Evolutionary conservation across 2,329 filamentous ascomycete genomes (phyloP).

Genomic region (Cladobotryum protrusum): DNA sequence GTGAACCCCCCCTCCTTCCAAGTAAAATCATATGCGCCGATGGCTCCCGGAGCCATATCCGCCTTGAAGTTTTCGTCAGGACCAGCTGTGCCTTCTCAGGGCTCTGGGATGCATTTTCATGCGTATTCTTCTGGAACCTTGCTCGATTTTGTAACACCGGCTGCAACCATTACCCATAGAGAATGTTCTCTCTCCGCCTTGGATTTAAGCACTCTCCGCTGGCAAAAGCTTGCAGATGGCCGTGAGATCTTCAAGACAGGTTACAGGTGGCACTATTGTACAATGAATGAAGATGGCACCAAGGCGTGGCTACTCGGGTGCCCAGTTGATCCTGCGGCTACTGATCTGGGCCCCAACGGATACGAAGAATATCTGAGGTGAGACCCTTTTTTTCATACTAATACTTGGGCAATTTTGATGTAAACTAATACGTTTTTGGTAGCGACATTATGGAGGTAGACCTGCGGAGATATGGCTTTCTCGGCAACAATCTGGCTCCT

Average conservation of each 20-base stretch:
- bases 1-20: constrained; percentile 62
- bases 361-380: constrained; percentile 81
- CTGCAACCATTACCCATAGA: constrained; percentile 74
- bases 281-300: constrained; percentile 88
- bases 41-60: constrained; percentile 82
- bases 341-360: constrained; percentile 60
- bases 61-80: constrained; percentile 80
- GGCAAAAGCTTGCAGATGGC: constrained; percentile 92
- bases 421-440: neutral
- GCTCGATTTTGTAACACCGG: constrained; percentile 89
- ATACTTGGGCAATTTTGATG: neutral
- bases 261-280: constrained; percentile 99
- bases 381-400: constrained; percentile 9
- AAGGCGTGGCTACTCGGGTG: constrained; percentile 97
- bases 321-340: constrained; percentile 62
- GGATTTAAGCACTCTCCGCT: constrained; percentile 79
- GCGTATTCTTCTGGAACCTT: constrained; percentile 88
- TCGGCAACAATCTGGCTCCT: constrained; percentile 67
- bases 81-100: constrained; percentile 77
- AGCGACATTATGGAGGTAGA: constrained; percentile 91
- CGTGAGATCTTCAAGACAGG: constrained; percentile 85
- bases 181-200: constrained; percentile 89
- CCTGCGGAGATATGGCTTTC: constrained; percentile 80
- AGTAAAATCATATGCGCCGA: constrained; percentile 69
- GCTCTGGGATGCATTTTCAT: constrained; percentile 90